Percentiles rank a stretch among this genome's conserved stretches.
These are phyloP conservation scores for Euphorbia tirucalli DNA, from an alignment of 345 rosid species.

Conservation along the genomic window DNA sequence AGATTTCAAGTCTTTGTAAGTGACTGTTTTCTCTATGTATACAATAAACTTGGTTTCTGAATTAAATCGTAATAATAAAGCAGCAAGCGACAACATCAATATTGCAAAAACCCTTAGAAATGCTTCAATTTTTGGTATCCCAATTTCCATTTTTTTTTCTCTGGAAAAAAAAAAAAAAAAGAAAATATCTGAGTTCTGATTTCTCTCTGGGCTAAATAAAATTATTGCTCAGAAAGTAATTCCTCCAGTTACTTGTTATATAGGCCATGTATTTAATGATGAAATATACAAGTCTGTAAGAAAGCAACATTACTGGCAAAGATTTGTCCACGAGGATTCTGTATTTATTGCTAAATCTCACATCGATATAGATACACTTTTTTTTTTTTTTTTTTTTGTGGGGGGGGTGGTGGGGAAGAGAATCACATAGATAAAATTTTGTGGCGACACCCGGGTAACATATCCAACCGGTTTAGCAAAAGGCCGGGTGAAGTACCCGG, in stretches of 20 bases:
- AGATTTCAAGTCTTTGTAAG: conserved; percentile 43
- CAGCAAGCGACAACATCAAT: conserved; percentile 34
- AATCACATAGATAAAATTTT: too few relatives aligned
- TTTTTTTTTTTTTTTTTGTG: too few relatives aligned
- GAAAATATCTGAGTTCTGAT: too few relatives aligned
- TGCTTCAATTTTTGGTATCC: conserved; percentile 34
- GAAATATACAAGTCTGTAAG: background rate
- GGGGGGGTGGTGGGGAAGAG: too few relatives aligned
- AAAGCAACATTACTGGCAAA: background rate
- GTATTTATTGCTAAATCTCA: background rate
- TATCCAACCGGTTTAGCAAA: too few relatives aligned
- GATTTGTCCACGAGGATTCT: background rate
- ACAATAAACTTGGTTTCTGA: conserved; percentile 45
- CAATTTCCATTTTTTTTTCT: background rate
- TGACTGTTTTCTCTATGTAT: conserved; percentile 36
- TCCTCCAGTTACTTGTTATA: background rate
- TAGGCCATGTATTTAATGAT: background rate
- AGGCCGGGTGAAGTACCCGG: too few relatives aligned
- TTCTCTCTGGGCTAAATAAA: too few relatives aligned
- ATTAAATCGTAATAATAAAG: conserved; percentile 44
- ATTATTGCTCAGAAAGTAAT: too few relatives aligned
- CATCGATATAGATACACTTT: too few relatives aligned
- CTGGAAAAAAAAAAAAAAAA: too few relatives aligned
- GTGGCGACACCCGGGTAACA: too few relatives aligned
- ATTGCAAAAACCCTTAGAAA: conserved; percentile 37